Evolutionary conservation across 257 asterid species (phyloP).

Genomic region (Avicennia marina): DNA sequence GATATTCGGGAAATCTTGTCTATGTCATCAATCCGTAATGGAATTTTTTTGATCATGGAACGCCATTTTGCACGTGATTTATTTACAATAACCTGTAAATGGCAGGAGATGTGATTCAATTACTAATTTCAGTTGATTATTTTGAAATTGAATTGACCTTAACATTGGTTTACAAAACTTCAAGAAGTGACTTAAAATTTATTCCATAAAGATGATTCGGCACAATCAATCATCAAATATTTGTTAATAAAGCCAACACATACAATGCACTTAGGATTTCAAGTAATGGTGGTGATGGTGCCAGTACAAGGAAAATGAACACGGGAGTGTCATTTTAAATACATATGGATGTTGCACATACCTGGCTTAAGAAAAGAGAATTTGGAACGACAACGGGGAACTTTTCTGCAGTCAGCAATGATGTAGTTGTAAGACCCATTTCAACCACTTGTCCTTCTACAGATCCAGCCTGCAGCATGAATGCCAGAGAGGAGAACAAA

Average conservation of each 20-base stretch:
- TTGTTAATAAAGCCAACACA: no score
- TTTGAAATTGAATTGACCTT: neutral
- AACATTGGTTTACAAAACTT: neutral
- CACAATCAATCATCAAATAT: no score
- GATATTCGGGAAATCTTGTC: slow-evolving; percentile 70
- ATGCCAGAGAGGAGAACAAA: neutral
- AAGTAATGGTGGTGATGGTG: no score
- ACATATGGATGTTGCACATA: neutral
- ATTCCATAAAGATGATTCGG: no score
- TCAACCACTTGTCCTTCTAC: slow-evolving; percentile 94
- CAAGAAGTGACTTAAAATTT: neutral
- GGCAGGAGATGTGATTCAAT: slow-evolving; percentile 11
- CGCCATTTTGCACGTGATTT: slow-evolving; percentile 86
- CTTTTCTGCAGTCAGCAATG: slow-evolving; percentile 79
- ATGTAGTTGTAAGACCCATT: slow-evolving; percentile 85
- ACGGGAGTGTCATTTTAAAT: neutral
- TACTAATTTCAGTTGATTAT: neutral
- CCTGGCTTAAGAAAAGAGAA: slow-evolving; percentile 94
- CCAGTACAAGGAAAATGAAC: neutral
- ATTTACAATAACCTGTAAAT: slow-evolving; percentile 74
- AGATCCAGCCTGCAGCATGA: slow-evolving; percentile 76
- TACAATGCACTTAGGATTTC: no score
- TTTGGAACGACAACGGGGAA: slow-evolving; percentile 88
- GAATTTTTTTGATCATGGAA: slow-evolving; percentile 47
- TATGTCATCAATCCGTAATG: slow-evolving; percentile 54